Base-by-base conservation (phyloP, 768 basidiomycete genomes). In the Rhodotorula toruloides region DNA sequence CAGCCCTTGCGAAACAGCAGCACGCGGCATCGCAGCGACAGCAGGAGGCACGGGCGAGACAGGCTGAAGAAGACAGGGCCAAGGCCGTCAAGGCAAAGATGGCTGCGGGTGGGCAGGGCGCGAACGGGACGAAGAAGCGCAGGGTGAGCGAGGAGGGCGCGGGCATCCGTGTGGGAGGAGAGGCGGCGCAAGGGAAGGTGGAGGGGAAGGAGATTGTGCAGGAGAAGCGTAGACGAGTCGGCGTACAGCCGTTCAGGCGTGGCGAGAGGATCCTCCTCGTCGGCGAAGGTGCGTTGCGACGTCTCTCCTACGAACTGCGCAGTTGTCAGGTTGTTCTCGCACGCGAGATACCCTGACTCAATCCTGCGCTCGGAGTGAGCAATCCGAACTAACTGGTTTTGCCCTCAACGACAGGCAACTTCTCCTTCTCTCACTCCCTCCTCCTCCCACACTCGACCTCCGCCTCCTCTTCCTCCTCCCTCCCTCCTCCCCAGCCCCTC, bases 351-450 rank as follows among this genome's bases (percentile, higher is more conserved):
- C 22, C 25, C 52, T 3, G 34, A n/a, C 31, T 25, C 42, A 21
- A 27, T 9, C 2, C 3, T 39, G 5, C 17, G 5, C 31, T 16
- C 36, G 31, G n/a, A n/a, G n/a, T n/a, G n/a, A n/a, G n/a, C n/a
- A n/a, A n/a, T n/a, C n/a, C n/a, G n/a, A n/a, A n/a, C n/a, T n/a
- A n/a, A n/a, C n/a, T n/a, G n/a, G n/a, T 31, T 6, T 43, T 29
- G 8, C 32, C 22, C 21, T 12, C n/a, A 8, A 5, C n/a, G 16
- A 8, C 59, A 78, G 77, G 77, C 17, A 90, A 97, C 77, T 97
- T 98, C 74, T 94, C 93, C 2, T 98, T 90, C 73, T 82, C 91
- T 5, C 84, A 83, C 34, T 86, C 91, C 22, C 81, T 97, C 22
- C 77, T 89, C 34, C 72, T 80, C 9, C 65, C 65, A 1, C n/a